Base-by-base conservation (phyloP, 108 stramenopile genomes). In the Cyclotella choctawhatcheeana region DNA sequence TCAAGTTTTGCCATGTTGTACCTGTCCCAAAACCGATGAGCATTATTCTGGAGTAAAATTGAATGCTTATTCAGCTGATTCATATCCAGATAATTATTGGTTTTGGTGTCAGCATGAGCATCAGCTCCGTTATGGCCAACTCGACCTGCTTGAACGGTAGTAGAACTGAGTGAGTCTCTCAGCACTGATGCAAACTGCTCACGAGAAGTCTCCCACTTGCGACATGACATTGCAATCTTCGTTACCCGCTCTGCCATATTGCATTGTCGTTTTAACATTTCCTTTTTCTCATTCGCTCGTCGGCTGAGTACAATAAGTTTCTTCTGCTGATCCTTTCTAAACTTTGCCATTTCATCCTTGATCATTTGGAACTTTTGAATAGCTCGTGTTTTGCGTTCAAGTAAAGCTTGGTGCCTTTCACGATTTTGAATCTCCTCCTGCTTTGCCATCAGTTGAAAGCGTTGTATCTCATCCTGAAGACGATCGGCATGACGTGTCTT, bases 1-100 rank as follows among this genome's bases (percentile, higher is more conserved):
- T 79, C 77, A 5, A 79, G 65, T 32, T 62, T 56, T 5, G 77
- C 77, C 58, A 60, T 61, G 47, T 79, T 79, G 65, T 79, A 79
- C 60, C 71, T 79, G 65, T 71, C 70, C 77, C 77, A 79, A 35
- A 79, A 79, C 31, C 70, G 65, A 25, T 66, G 64, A 22, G 64
- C 64, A 17, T 30, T 47, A 53, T 79, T 58, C 55, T 52, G 54
- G 5, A 79, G 64, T 27, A 61, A 31, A 47, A 64, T 22, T 29
- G 52, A 35, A 29, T 63, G 55, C 50, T 52, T 51, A 21, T n/a
- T 58, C 44, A 44, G 6, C 8, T 2, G 37, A 34, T 53, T 29
- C 26, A 61, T 51, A 3, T 34, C 20, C 35, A 29, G 32, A 37
- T 29, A 14, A 12, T 47, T 30, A 29, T 30, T n/a, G n/a, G n/a